Evolutionary conservation across 345 rosid genomes (phyloP), one percentile per base, ranked within the genome.

Genomic region (Rhodomyrtus tomentosa): DNA sequence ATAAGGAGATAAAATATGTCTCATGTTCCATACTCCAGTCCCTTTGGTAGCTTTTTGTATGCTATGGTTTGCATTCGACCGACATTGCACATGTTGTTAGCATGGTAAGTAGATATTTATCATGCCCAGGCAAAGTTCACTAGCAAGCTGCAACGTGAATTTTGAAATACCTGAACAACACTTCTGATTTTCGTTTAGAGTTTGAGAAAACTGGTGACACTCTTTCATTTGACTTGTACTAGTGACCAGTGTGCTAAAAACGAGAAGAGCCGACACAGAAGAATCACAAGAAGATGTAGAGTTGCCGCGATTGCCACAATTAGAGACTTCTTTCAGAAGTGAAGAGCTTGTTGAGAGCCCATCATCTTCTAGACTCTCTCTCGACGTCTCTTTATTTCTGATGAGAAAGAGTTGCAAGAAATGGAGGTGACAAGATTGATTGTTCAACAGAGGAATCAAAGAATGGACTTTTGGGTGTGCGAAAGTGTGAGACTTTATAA

Each of bases 171-270:
- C 5, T 15, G 16, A 52, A 51, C 7, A 8, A 2, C 13, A 52
- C 21, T 52, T 52, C 22, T 52, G 0, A 52, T 52, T 52, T 16
- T 52, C 8, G 18, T 52, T 52, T 52, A 52, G 54, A 52, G 21
- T 52, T 52, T 52, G 22, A 5, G 22, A 52, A 51, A 52, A 52
- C 54, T 51, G 0, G 54, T 51, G 53, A 51, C 53, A 51, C 2
- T 16, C 20, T 51, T 15, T 45, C 10, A 45, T 45, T 45, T 45
- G 49, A 45, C 10, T 45, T 45, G 49, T 45, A 45, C 49, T 45
- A n/a, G 95, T 90, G 6, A 93, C 89, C 21, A 92, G 83, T 50
- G 95, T 91, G 82, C 94, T 88, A 15, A 91, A 84, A 22, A 93
- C 85, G 72, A 89, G 85, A 25, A 82, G 58, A 53, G 87, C 81